A percentile compares a stretch with the other conserved stretches of the same genome.
These are phyloP conservation scores for Saccharomyces hybrid DNA, from an alignment of 1,139 yeast species.

Conservation along the genomic window DNA sequence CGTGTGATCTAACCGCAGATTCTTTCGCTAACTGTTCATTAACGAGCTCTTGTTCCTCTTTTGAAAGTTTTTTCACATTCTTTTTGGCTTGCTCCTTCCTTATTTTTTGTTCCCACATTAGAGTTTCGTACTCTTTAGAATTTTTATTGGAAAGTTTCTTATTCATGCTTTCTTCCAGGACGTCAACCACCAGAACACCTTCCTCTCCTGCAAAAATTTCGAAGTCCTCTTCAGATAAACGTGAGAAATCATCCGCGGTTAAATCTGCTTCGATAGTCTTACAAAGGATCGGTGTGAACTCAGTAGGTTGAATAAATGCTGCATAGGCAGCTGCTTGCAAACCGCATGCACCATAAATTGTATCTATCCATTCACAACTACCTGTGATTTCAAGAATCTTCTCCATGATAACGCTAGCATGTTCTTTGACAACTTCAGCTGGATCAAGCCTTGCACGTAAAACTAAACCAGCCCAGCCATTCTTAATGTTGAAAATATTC, in stretches of 20 bases:
- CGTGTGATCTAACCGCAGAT: conserved; percentile 41
- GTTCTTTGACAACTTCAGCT: conserved; percentile 42
- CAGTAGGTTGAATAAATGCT: conserved; percentile 61
- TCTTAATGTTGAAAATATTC: conserved; percentile 36
- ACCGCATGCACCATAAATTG: conserved; percentile 34
- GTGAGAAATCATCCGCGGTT: conserved; percentile 26
- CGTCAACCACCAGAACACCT: conserved; percentile 63
- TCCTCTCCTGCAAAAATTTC: conserved; percentile 61
- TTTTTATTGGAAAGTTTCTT: conserved; percentile 45
- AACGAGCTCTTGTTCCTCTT: conserved; percentile 62
- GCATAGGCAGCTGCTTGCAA: conserved; percentile 54
- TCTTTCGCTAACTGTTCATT: conserved; percentile 59
- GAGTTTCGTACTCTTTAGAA: conserved; percentile 73
- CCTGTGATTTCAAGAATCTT: conserved; percentile 27
- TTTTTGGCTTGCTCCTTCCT: conserved; percentile 65
- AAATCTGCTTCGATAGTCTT: conserved; percentile 39
- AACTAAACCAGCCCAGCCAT: conserved; percentile 76
- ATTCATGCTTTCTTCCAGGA: conserved; percentile 40
- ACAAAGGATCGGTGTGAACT: conserved; percentile 47
- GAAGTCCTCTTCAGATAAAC: conserved; percentile 39
- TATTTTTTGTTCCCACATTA: conserved; percentile 83
- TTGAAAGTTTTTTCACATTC: conserved; percentile 50
- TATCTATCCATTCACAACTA: conserved; percentile 13
- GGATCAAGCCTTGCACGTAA: conserved; percentile 60
- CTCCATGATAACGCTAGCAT: conserved; percentile 37